Evolutionary conservation across 768 basidiomycete genomes (phyloP), one percentile per base, ranked within the genome.

Genomic region (Rhizopogon sp.): DNA sequence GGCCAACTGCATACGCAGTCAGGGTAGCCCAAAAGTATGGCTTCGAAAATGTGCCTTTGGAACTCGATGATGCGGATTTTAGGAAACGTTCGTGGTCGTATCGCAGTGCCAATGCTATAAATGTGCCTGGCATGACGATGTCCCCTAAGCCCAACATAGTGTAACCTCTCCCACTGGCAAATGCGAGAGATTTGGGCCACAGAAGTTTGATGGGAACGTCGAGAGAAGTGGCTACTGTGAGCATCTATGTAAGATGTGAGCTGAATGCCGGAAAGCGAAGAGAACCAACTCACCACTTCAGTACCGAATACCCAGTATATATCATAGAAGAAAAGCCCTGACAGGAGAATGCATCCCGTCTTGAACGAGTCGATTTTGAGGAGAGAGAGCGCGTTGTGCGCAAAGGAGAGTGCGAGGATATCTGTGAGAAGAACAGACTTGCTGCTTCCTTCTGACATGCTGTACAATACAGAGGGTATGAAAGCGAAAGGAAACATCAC

Each of bases 281-380:
- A 39, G 17, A 49, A 56, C n/a, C 37, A 2, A 75, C 88, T 66
- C 68, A 90, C 90, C 70, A 93, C 90, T 63, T 85, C 80, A 0
- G 88, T 89, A 17, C 89, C 90, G 67, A 94, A 95, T 2, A 95
- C 93, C 91, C 91, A 97, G 81, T 87, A 96, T 40, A 97, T 82
- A 66, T 98, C 96, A 66, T 98, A 98, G 41, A 97, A 44, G 72
- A 98, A 93, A 22, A 99, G 74, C 5, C 91, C 93, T 3, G 80
- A 79, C 5, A 99, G 76, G 3, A 98, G 78, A 56, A 93, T 82
- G 40, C 79, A 79, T 6, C 93, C 96, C 14, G 96, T 97, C 63
- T 78, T 71, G 77, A 98, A 96, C 8, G 90, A 90, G 69, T 98
- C 96, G 33, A 98, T 70, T 67, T 85, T 88, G 61, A 98, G 75